These are phyloP conservation scores for Takakia lepidozioides DNA, from an alignment of 225 moss, liverwort and hornwort genomes.

Conservation along the genomic window DNA sequence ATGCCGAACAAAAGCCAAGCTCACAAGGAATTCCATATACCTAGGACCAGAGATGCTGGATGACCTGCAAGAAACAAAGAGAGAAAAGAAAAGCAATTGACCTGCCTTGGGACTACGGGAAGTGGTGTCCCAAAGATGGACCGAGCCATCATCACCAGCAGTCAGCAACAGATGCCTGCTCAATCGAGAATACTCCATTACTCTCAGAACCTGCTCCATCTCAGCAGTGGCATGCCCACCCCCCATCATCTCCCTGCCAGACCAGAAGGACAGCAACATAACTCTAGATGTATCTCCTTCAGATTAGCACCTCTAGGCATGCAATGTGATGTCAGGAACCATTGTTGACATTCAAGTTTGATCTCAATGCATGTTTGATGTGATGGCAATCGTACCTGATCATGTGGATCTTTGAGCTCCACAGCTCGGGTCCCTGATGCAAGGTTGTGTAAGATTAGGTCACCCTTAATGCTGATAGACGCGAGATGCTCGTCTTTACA, in stretches of 20 bases:
- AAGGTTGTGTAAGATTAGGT: constrained; percentile 94
- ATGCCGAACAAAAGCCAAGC: too few relatives aligned
- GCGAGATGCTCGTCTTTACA: constrained; percentile 94
- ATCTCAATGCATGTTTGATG: too few relatives aligned
- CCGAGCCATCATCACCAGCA: constrained; percentile 97
- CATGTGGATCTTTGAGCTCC: constrained; percentile 94
- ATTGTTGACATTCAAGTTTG: too few relatives aligned
- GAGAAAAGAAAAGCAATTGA: constrained; percentile 48
- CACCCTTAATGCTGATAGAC: constrained; percentile 92
- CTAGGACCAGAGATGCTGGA: too few relatives aligned
- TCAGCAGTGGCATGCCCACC: constrained; percentile 49
- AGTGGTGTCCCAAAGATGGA: constrained; percentile 99
- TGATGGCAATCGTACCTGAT: constrained; percentile 51
- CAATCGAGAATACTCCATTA: constrained; percentile 99
- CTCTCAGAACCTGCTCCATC: constrained; percentile 93
- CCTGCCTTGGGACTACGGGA: constrained; percentile 99
- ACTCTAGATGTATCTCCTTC: constrained; percentile 13
- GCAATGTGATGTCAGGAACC: too few relatives aligned
- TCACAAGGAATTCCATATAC: too few relatives aligned
- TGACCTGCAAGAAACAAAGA: constrained; percentile 1
- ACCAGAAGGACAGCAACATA: constrained; percentile 5
- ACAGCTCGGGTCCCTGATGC: constrained; percentile 91
- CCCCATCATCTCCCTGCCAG: constrained; percentile 51
- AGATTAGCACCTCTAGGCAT: background rate
- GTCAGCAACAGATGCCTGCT: constrained; percentile 96